Percentiles rank a stretch among this genome's conserved stretches.
These are phyloP conservation scores for Zoysia japonica DNA, from an alignment of 176 grass and related monocot genomes.

Conservation along the genomic window DNA sequence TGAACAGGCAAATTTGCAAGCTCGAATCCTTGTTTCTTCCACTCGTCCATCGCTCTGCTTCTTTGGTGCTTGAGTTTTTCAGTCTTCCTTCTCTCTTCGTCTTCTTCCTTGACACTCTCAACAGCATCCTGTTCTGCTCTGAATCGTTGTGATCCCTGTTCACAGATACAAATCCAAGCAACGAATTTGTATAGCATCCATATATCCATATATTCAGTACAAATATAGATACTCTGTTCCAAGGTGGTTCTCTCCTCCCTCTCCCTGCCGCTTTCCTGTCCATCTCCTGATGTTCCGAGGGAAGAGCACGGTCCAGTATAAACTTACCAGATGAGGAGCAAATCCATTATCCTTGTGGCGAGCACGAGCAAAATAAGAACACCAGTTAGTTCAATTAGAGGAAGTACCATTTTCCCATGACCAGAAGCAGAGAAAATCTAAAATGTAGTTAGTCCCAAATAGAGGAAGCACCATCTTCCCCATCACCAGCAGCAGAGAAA, in stretches of 20 bases:
- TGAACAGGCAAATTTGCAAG: too few species aligned
- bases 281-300: neutral
- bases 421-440: too few species aligned
- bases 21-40: neutral
- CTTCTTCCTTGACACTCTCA: neutral
- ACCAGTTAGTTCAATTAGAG: too few species aligned
- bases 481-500: too few species aligned
- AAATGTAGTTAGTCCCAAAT: too few species aligned
- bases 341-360: too few species aligned
- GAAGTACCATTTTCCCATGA: too few species aligned
- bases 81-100: neutral
- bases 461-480: too few species aligned
- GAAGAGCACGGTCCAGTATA: neutral
- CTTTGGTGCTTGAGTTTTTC: neutral
- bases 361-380: neutral
- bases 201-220: too few species aligned
- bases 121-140: neutral
- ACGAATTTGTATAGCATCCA: neutral
- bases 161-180: constrained; percentile 4
- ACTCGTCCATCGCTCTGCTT: neutral
- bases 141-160: neutral
- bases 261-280: neutral
- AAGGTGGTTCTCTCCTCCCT: neutral
- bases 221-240: too few species aligned
- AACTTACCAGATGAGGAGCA: neutral